Evolutionary conservation across 306 rosid species (phyloP).

Genomic region (Dryas alaskensis): DNA sequence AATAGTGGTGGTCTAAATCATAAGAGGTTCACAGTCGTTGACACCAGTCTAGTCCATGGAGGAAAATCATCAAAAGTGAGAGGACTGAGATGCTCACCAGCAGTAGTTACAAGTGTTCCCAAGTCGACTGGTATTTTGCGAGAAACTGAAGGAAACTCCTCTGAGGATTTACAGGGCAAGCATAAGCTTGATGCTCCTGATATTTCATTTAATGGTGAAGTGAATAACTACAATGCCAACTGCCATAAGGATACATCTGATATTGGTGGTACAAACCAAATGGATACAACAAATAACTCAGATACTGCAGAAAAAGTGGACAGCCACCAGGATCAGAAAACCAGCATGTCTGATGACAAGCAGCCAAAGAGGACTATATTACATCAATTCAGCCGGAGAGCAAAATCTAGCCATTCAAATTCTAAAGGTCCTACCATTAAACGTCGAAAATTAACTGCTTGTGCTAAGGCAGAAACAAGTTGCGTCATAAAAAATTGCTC

Average conservation of each 20-base stretch:
- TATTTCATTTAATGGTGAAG: slow-evolving; percentile 22
- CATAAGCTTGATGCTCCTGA: slow-evolving; percentile 27
- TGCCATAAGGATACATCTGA: slow-evolving; percentile 19
- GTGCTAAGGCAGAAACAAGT: slow-evolving; percentile 47
- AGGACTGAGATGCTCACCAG: slow-evolving; percentile 42
- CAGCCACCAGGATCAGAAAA: slow-evolving; percentile 28
- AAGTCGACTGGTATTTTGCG: slow-evolving; percentile 32
- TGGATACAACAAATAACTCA: slow-evolving; percentile 16
- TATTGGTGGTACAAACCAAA: slow-evolving; percentile 25
- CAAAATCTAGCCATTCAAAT: slow-evolving; percentile 47
- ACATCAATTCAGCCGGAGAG: slow-evolving; percentile 43
- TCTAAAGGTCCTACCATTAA: slow-evolving; percentile 46
- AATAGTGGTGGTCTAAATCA: slow-evolving; percentile 27
- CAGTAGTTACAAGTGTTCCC: slow-evolving; percentile 34
- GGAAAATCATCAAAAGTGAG: slow-evolving; percentile 48
- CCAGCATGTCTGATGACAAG: slow-evolving; percentile 29
- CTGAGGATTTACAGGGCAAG: slow-evolving; percentile 17
- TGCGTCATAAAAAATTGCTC: slow-evolving; percentile 34
- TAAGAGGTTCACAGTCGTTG: slow-evolving; percentile 46
- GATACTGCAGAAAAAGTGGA: slow-evolving; percentile 38
- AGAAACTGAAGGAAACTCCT: slow-evolving; percentile 30
- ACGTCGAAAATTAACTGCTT: slow-evolving; percentile 58
- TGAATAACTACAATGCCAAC: slow-evolving; percentile 27
- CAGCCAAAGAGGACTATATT: slow-evolving; percentile 33
- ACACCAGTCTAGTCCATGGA: slow-evolving; percentile 48